A percentile compares a stretch with the other conserved stretches of the same genome.
Evolutionary conservation across 2,329 filamentous ascomycete genomes (phyloP).

Genomic region (Stachybotrys chartarum): DNA sequence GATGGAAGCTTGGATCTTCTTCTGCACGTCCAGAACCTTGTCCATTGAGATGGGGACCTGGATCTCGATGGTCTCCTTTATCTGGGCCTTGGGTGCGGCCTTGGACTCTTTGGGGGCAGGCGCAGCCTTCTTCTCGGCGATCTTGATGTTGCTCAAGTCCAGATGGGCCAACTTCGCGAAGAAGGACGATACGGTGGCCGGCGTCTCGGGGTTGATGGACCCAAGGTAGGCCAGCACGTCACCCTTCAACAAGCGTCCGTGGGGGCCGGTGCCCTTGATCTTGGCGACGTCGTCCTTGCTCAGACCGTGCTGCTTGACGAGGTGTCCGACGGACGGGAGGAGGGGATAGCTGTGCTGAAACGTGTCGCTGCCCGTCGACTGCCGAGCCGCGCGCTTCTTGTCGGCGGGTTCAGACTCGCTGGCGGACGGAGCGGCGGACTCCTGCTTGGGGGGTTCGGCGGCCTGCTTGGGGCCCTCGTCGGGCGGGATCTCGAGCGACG

Average conservation of each 20-base stretch:
- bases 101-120: constrained; percentile 30
- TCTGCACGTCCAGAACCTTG: constrained; percentile 73
- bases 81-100: constrained; percentile 30
- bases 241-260: constrained; percentile 85
- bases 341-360: constrained; percentile 65
- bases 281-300: constrained; percentile 67
- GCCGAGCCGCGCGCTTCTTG: constrained; percentile 25
- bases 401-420: constrained; percentile 25
- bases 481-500: constrained; percentile 64
- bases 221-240: constrained; percentile 90
- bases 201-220: constrained; percentile 63
- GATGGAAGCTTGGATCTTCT: constrained; percentile 68
- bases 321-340: constrained; percentile 74
- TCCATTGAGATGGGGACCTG: constrained; percentile 71
- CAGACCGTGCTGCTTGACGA: constrained; percentile 74
- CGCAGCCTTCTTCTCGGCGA: constrained; percentile 48
- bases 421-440: constrained; percentile 14
- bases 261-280: constrained; percentile 82
- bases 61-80: constrained; percentile 48
- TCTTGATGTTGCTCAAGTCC: constrained; percentile 92
- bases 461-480: constrained; percentile 48
- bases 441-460: constrained; percentile 7
- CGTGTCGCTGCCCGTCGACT: constrained; percentile 37
- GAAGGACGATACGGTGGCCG: constrained; percentile 61
- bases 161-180: constrained; percentile 75